These are phyloP conservation scores for Xylaria sp. DNA, from an alignment of 2,329 filamentous ascomycete species.

Conservation along the genomic window DNA sequence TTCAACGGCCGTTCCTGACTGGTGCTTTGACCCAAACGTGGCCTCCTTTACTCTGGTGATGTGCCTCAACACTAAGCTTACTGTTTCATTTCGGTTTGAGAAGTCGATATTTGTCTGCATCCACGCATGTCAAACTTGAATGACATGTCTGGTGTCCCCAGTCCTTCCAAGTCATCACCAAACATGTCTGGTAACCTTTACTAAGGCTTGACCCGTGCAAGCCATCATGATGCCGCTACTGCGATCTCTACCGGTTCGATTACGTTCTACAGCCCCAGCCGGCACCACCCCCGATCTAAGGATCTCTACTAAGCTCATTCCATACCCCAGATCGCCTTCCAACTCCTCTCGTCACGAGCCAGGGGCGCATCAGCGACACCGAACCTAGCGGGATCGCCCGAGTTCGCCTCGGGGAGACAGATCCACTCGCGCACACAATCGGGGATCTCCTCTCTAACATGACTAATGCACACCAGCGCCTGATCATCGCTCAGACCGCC, in stretches of 20 bases:
- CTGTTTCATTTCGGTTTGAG: too few species aligned
- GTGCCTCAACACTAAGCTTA: too few species aligned
- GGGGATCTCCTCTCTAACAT: slow-evolving; percentile 85
- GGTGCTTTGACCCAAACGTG: neutral
- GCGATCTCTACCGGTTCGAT: neutral
- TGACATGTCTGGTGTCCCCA: too few species aligned
- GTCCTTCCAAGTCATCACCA: too few species aligned
- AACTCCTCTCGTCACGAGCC: slow-evolving; percentile 50
- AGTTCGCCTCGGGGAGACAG: slow-evolving; percentile 72
- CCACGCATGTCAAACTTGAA: too few species aligned
- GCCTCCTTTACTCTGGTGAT: neutral
- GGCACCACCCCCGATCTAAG: neutral
- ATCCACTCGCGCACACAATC: slow-evolving; percentile 78
- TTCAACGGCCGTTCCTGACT: neutral
- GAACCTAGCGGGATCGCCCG: slow-evolving; percentile 54
- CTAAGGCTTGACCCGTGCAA: too few species aligned
- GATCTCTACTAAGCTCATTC: slow-evolving; percentile 4
- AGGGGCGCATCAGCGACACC: slow-evolving; percentile 60
- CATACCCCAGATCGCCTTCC: slow-evolving; percentile 61
- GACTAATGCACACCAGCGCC: slow-evolving; percentile 86
- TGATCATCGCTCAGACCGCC: slow-evolving; percentile 63
- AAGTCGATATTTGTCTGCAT: too few species aligned
- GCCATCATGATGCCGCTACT: too few species aligned
- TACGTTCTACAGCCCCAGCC: neutral
- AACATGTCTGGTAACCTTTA: too few species aligned